These are phyloP conservation scores for Trichoderma reesei DNA, from an alignment of 495 filamentous ascomycete genomes.

Conservation along the genomic window DNA sequence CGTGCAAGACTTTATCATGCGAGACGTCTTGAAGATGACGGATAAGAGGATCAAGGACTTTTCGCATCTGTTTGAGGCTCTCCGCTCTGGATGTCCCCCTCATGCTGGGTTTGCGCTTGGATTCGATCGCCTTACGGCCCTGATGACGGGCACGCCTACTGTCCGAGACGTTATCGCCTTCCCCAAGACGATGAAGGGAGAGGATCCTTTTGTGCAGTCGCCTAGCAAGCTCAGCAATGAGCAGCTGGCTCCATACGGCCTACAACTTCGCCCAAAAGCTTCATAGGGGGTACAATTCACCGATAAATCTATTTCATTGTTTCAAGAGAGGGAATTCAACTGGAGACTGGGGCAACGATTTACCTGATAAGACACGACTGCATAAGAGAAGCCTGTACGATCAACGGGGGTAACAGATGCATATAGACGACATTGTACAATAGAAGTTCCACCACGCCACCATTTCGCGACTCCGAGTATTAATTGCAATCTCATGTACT, in stretches of 20 bases:
- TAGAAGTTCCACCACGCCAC: background rate
- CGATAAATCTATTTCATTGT: too few relatives aligned
- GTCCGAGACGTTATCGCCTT: constrained; percentile 93
- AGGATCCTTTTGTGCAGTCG: constrained; percentile 70
- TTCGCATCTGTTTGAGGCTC: constrained; percentile 69
- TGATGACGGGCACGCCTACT: constrained; percentile 64
- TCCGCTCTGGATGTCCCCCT: constrained; percentile 86
- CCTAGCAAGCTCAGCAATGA: constrained; percentile 55
- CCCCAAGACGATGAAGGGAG: constrained; percentile 80
- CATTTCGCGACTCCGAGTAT: background rate
- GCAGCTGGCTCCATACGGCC: constrained; percentile 63
- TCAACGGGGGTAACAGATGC: background rate
- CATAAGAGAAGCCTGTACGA: background rate
- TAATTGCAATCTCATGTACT: background rate
- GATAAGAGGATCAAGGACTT: constrained; percentile 63
- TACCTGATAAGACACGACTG: background rate
- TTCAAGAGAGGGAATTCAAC: too few relatives aligned
- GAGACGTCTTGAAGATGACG: constrained; percentile 62
- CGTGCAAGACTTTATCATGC: constrained; percentile 77
- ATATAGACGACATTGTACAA: background rate
- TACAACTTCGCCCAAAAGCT: constrained; percentile 20
- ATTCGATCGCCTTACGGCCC: constrained; percentile 79
- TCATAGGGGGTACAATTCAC: background rate
- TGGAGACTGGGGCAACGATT: too few relatives aligned
- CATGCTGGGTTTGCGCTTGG: constrained; percentile 91